Conservation (phyloP, 345 rosid genomes). For the Clausena lansium region DNA sequence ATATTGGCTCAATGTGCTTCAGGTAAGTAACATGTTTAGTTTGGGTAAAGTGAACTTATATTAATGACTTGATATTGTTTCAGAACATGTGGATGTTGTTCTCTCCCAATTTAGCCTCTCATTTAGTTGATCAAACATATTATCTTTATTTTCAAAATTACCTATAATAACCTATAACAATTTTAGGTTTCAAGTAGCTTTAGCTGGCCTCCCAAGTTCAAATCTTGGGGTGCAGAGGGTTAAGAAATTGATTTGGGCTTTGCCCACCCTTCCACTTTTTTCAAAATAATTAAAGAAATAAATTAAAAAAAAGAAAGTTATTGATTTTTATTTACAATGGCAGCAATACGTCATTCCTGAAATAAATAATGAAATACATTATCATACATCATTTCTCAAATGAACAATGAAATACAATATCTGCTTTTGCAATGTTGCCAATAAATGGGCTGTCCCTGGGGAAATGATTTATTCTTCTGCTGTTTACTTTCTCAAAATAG, state of each 20-base stretch:
- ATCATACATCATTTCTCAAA: neutral
- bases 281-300: too few relatives aligned
- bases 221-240: too few relatives aligned
- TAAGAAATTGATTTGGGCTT: too few relatives aligned
- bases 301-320: too few relatives aligned
- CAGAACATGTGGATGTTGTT: too few relatives aligned
- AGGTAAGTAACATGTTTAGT: constrained; percentile 44
- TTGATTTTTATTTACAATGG: neutral
- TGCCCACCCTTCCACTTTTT: too few relatives aligned
- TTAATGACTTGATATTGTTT: neutral
- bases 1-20: constrained; percentile 92
- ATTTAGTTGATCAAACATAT: neutral
- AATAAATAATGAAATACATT: neutral
- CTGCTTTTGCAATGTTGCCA: neutral
- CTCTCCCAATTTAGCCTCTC: neutral
- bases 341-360: neutral
- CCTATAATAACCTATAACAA: too few relatives aligned
- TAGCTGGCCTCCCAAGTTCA: too few relatives aligned
- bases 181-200: too few relatives aligned
- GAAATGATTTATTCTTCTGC: neutral
- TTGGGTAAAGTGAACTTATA: neutral
- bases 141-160: too few relatives aligned
- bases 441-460: neutral
- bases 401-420: neutral
- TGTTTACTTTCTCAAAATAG: neutral